Evolutionary conservation across 345 rosid species (phyloP).

Genomic region (Citrus unshiu): DNA sequence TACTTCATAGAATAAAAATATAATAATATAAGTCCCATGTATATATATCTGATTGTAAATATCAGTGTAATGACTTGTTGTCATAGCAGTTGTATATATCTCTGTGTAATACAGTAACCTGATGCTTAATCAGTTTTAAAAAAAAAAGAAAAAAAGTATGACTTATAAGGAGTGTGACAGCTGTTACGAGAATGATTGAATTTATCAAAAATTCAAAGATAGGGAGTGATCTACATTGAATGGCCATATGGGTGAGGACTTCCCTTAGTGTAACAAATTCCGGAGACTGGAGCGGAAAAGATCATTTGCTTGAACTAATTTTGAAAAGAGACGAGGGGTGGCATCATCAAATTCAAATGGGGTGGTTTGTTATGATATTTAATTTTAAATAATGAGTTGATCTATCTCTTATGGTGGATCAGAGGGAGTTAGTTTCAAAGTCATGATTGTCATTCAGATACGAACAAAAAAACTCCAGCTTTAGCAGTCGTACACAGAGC

Average conservation of each 20-base stretch:
- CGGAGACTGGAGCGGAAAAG: not conserved
- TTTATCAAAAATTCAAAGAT: not conserved
- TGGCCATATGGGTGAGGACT: not conserved
- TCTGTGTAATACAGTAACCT: no score
- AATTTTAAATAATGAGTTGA: not conserved
- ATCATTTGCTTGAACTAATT: not conserved
- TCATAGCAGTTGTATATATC: no score
- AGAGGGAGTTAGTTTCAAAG: constrained; percentile 11
- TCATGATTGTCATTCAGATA: constrained; percentile 17
- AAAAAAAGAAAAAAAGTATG: not conserved
- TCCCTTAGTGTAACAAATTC: not conserved
- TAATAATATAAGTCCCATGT: no score
- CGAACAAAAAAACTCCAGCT: constrained; percentile 11
- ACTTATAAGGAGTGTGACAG: not conserved
- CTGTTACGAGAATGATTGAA: not conserved
- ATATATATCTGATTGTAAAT: no score
- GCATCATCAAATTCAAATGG: not conserved
- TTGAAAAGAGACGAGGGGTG: not conserved
- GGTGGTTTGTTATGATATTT: not conserved
- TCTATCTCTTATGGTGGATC: not conserved
- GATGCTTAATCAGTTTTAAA: no score
- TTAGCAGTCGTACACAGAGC: not conserved
- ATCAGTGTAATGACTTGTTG: no score
- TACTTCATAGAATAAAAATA: no score
- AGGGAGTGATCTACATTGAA: not conserved